phyloP scores from a whole-genome alignment of 352 stramenopile species.

The Phytopythium kandeliae region DNA sequence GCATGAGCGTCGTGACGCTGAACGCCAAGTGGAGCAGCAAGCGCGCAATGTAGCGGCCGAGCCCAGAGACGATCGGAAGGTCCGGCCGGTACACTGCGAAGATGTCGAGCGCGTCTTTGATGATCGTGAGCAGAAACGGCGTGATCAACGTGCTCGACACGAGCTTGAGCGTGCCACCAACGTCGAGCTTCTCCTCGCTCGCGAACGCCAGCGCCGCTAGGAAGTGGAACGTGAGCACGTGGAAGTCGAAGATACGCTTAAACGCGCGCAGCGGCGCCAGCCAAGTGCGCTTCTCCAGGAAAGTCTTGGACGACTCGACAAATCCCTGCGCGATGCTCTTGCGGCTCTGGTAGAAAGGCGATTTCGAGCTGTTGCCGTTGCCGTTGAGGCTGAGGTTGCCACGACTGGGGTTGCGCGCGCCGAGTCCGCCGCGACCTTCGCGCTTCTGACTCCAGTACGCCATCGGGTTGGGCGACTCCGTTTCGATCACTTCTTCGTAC shows the following conservation, averaged over 20 bases:
- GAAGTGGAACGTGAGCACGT: constrained; percentile 97
- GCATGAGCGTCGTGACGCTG: constrained; percentile 48
- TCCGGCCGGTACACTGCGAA: constrained; percentile 60
- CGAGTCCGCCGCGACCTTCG: constrained; percentile 23
- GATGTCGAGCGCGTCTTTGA: constrained; percentile 92
- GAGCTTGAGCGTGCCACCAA: constrained; percentile 75
- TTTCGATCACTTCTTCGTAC: constrained; percentile 78
- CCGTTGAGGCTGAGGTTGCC: constrained; percentile 23
- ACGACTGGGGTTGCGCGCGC: constrained; percentile 5
- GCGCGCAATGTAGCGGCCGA: constrained; percentile 85
- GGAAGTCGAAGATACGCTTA: constrained; percentile 96
- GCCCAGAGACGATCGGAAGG: constrained; percentile 26
- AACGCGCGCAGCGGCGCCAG: constrained; percentile 94
- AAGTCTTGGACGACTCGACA: constrained; percentile 92
- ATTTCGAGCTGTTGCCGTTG: constrained; percentile 11
- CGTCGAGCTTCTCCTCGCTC: constrained; percentile 88
- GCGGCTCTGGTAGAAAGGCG: constrained; percentile 31
- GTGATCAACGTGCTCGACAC: constrained; percentile 92
- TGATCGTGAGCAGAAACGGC: constrained; percentile 82
- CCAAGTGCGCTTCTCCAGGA: constrained; percentile 97
- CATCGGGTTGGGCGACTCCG: constrained; percentile 53
- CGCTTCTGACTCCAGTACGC: constrained; percentile 52
- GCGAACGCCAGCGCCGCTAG: constrained; percentile 91
- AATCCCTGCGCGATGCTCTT: constrained; percentile 90
- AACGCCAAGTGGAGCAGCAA: constrained; percentile 73